These are phyloP conservation scores for Termitomyces sp. DNA, from an alignment of 768 basidiomycete species.

Conservation along the genomic window DNA sequence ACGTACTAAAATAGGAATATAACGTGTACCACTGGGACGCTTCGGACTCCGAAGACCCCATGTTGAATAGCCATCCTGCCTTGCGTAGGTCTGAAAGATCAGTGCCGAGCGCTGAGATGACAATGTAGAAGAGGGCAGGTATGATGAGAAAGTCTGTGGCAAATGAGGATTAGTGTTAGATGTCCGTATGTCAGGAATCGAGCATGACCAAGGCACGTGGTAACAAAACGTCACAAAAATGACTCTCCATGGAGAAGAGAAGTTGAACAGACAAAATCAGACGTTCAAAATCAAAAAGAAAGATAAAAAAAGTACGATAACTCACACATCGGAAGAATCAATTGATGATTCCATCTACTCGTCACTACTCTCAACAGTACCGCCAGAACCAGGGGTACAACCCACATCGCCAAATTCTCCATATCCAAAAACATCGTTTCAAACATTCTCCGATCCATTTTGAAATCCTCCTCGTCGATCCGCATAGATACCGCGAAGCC, in stretches of 20 bases:
- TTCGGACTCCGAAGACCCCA: conserved; percentile 35
- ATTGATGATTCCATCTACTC: conserved; percentile 75
- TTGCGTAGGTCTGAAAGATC: conserved; percentile 57
- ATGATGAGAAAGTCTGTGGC: conserved; percentile 72
- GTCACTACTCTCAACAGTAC: conserved; percentile 79
- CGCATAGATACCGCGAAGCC: conserved; percentile 85
- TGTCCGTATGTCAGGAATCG: background rate
- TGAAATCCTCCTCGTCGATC: conserved; percentile 69
- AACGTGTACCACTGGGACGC: conserved; percentile 89
- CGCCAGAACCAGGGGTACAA: conserved; percentile 73
- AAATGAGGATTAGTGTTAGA: background rate
- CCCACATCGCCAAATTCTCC: conserved; percentile 74
- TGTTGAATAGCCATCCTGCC: conserved; percentile 85
- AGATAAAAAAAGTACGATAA: conserved; percentile 5
- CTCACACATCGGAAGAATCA: conserved; percentile 87
- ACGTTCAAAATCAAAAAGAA: background rate
- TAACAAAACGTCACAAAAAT: background rate
- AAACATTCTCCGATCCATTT: conserved; percentile 52
- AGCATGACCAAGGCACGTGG: background rate
- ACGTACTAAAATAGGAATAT: conserved; percentile 72
- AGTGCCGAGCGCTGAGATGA: conserved; percentile 63
- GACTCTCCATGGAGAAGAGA: background rate
- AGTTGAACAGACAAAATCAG: background rate
- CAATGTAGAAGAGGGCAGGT: conserved; percentile 79
- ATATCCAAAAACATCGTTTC: conserved; percentile 62